Evolutionary conservation across 768 basidiomycete genomes (phyloP).

Genomic region (Tylopilus vinaceipallidus): DNA sequence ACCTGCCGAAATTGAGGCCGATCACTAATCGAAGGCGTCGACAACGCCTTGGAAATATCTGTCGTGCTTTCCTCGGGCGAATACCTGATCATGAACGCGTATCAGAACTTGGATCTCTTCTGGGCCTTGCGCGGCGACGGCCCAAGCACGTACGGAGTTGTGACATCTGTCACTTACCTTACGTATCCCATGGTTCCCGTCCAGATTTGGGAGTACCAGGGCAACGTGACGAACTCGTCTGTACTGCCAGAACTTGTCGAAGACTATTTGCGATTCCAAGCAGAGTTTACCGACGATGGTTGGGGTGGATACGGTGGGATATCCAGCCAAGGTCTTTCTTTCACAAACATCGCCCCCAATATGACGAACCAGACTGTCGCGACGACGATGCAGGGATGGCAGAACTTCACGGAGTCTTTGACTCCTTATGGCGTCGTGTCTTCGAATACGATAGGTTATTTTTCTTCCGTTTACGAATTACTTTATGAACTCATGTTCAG

Average conservation of each 20-base stretch:
- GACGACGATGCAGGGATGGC: slow-evolving; percentile 32
- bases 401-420: slow-evolving; percentile 20
- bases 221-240: background rate
- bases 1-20: background rate
- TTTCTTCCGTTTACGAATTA: slow-evolving; percentile 27
- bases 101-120: background rate
- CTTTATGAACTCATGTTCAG: slow-evolving; percentile 10
- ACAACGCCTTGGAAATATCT: background rate
- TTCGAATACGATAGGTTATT: slow-evolving; percentile 23
- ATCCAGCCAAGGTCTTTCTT: background rate
- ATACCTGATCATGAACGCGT: background rate
- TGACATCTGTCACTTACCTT: background rate
- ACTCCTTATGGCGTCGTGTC: slow-evolving; percentile 17
- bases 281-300: slow-evolving; percentile 33
- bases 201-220: background rate
- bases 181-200: background rate
- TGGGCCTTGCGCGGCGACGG: background rate
- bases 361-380: slow-evolving; percentile 34
- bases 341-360: slow-evolving; percentile 36
- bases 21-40: background rate
- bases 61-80: background rate
- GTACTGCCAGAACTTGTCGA: background rate
- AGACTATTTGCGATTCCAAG: background rate
- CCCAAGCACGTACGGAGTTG: background rate
- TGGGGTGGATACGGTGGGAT: slow-evolving; percentile 42